Evolutionary conservation across 2,329 filamentous ascomycete genomes (phyloP).

Genomic region (Coniella vitis): DNA sequence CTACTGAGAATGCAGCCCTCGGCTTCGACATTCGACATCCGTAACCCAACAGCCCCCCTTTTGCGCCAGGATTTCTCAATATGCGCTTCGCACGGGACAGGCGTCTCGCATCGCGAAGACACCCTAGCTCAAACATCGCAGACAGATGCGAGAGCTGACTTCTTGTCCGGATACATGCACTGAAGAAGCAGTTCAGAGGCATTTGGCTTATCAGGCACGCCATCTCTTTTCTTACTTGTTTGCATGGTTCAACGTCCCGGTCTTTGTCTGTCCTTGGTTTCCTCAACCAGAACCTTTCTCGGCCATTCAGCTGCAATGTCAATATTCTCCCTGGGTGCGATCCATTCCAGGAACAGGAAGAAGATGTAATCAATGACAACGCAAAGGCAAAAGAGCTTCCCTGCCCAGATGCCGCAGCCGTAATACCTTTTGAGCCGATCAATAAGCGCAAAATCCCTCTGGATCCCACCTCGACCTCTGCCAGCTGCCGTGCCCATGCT

Average conservation of each 20-base stretch:
- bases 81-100: no score
- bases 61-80: no score
- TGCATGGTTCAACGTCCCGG: conserved; percentile 7
- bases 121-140: no score
- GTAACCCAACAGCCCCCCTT: no score
- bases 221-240: not conserved
- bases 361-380: conserved; percentile 91
- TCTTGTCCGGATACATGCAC: no score
- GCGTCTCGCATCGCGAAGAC: no score
- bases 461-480: conserved; percentile 55
- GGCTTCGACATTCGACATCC: no score
- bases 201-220: no score
- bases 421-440: conserved; percentile 95
- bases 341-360: conserved; percentile 81
- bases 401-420: conserved; percentile 96
- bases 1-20: no score
- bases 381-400: conserved; percentile 92
- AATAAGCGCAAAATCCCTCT: conserved; percentile 78
- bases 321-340: conserved; percentile 76
- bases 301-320: conserved; percentile 92
- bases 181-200: no score
- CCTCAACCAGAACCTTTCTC: conserved; percentile 47
- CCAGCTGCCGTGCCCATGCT: conserved; percentile 57
- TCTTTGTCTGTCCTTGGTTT: conserved; percentile 8
- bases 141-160: no score